phyloP scores from a whole-genome alignment of 176 grass and related monocot species.

The Oryza rufipogon region DNA sequence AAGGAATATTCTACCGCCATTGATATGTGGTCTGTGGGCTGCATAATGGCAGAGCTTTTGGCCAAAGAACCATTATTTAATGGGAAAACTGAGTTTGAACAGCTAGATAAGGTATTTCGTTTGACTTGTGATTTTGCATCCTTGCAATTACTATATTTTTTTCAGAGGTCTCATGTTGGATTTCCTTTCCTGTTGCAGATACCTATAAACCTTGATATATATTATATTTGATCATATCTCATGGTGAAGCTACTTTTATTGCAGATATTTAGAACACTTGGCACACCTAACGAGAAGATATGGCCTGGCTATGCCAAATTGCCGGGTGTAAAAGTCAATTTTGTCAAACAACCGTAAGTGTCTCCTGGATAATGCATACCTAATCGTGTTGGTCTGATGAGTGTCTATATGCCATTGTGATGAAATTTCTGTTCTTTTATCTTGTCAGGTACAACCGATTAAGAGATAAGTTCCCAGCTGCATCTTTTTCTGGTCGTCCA shows the following conservation, averaged over 20 bases:
- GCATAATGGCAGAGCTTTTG: conserved; percentile 98
- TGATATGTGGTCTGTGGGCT: conserved; percentile 99
- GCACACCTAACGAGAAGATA: conserved; percentile 94
- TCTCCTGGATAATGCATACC: neutral
- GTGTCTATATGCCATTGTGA: conserved; percentile 14
- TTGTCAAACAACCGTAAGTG: conserved; percentile 93
- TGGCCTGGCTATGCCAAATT: conserved; percentile 95
- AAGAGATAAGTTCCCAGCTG: conserved; percentile 86
- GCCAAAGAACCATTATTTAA: conserved; percentile 97
- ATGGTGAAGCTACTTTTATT: conserved; percentile 43
- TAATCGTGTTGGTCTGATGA: conserved; percentile 19
- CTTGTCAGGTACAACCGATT: conserved; percentile 73
- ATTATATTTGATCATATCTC: conserved; percentile 34
- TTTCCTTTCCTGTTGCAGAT: conserved; percentile 6
- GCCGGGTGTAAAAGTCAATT: conserved; percentile 84
- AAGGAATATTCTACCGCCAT: conserved; percentile 99
- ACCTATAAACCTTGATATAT: conserved; percentile 10
- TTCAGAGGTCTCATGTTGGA: conserved; percentile 8
- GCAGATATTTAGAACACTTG: conserved; percentile 97
- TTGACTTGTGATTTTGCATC: conserved; percentile 4
- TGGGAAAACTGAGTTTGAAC: conserved; percentile 88
- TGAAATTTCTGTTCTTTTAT: neutral
- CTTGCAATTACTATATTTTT: neutral
- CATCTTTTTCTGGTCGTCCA: conserved; percentile 81
- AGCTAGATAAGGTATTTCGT: conserved; percentile 83